phyloP scores from a whole-genome alignment of 164 flowering plant genomes.

The Stephania cephalantha region DNA sequence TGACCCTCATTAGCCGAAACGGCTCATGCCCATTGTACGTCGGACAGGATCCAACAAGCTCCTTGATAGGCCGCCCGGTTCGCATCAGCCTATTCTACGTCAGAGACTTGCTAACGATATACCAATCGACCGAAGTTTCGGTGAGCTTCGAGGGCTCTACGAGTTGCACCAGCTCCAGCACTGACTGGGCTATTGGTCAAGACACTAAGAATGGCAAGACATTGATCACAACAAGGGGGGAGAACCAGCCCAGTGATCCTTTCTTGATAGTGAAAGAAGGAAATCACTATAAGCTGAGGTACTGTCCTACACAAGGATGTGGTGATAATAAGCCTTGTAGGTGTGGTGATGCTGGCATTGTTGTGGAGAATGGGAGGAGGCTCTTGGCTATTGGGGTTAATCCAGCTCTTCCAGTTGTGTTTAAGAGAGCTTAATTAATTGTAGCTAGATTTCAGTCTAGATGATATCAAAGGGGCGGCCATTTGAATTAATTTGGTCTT shows the following conservation, averaged over 20 bases:
- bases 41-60: constrained; percentile 14
- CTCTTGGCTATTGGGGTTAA: constrained; percentile 21
- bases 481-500: too few relatives aligned
- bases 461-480: too few relatives aligned
- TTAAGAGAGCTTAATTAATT: constrained; percentile 11
- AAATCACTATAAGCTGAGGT: constrained; percentile 9
- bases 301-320: constrained; percentile 25
- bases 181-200: constrained; percentile 18
- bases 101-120: constrained; percentile 10
- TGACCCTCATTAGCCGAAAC: constrained; percentile 16
- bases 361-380: constrained; percentile 13
- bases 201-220: not conserved
- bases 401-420: constrained; percentile 15
- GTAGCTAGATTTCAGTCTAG: too few relatives aligned
- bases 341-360: constrained; percentile 22
- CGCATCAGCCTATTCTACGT: constrained; percentile 15
- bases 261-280: constrained; percentile 11
- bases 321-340: constrained; percentile 6
- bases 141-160: constrained; percentile 9
- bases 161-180: constrained; percentile 16
- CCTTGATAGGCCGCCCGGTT: constrained; percentile 15
- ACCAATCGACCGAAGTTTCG: constrained; percentile 14
- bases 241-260: not conserved
- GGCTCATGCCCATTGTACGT: constrained; percentile 22
- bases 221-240: not conserved